These are phyloP conservation scores for Cryptococcus jaspeensis DNA, from an alignment of 1,284 basidiomycete genomes.

Conservation along the genomic window DNA sequence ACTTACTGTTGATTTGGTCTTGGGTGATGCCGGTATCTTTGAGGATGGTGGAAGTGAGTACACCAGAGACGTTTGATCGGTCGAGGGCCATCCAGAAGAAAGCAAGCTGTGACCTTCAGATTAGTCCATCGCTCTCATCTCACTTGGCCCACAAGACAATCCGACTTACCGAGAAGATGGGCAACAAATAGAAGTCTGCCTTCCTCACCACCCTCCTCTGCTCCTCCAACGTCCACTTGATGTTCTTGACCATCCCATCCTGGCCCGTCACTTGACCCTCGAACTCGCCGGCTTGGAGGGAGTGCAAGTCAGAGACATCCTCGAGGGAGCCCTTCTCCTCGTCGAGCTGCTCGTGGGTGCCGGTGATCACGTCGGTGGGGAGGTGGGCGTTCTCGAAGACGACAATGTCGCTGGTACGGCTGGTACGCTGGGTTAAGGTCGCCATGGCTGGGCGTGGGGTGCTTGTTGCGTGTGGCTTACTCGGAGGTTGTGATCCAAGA, in stretches of 20 bases:
- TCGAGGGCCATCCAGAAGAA: slow-evolving; percentile 16
- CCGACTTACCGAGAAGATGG: slow-evolving; percentile 3
- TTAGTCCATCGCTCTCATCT: background rate
- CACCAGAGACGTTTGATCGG: slow-evolving; percentile 25
- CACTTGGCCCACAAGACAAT: no score
- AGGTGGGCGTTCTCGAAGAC: slow-evolving; percentile 2
- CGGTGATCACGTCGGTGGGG: background rate
- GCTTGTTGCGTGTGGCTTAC: background rate
- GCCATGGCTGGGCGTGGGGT: background rate
- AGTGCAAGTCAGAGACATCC: background rate
- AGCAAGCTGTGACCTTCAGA: background rate
- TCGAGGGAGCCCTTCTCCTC: background rate
- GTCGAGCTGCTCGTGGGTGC: background rate
- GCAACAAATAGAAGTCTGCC: slow-evolving; percentile 6
- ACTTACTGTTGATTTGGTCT: slow-evolving; percentile 38
- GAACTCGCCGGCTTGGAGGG: background rate
- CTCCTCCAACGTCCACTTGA: slow-evolving; percentile 6
- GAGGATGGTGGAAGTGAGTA: slow-evolving; percentile 24
- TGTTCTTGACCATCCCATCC: background rate
- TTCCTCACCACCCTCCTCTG: slow-evolving; percentile 7
- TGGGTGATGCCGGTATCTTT: slow-evolving; percentile 36
- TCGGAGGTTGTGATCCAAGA: background rate
- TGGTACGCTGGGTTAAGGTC: background rate
- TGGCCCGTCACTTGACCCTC: background rate
- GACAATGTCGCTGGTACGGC: slow-evolving; percentile 1